Base-by-base conservation (phyloP, 116 monocot species). In the Zostera marina region DNA sequence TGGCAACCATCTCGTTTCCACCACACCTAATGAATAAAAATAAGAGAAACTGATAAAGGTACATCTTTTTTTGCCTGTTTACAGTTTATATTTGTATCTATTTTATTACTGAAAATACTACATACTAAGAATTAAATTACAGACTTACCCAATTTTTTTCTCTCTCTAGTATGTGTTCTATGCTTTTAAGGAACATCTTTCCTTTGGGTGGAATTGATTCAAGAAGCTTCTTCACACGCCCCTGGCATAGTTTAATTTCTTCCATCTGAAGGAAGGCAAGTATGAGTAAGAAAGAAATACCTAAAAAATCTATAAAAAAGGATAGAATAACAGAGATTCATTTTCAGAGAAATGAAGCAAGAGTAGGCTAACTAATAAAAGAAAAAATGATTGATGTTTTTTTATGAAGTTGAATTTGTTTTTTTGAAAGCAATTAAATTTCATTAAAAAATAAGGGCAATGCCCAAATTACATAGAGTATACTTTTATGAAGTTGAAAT, bases 1-100 rank as follows among this genome's bases (percentile, higher is more conserved):
- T 64, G 89, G 47, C 96, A 96, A 52, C 89, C 89, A 76, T 96
- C 96, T 74, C 80, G 85, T 73, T 96, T 96, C 96, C 96, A 96
- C 89, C 89, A 88, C 59, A 87, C 79, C 92, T 92, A 68, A 11
- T 42, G 19, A 51, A 51, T 16, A 39, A 15, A 52, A 53, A 42
- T 52, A 3, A 32, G 41, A 26, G 12, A 52, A 53, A 17, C 8
- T 52, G 22, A 51, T 51, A 16, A 49, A 21, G 20, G 12, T 51
- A 19, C 8, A 10, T 51, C 20, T 51, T 51, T 21, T 2, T 19
- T 55, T 55, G 22, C 26, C 24, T 32, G 12, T 32, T 55, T 55
- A 55, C 54, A 22, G 14, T 32, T 12, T 32, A 32, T 32, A 13
- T 55, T 11, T 55, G 4, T 24, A 24, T 24, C 13, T 23, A 22